Evolutionary conservation across 2,329 filamentous ascomycete genomes (phyloP), one percentile per base, ranked within the genome.

Genomic region (Dothidotthia symphoricarpi): DNA sequence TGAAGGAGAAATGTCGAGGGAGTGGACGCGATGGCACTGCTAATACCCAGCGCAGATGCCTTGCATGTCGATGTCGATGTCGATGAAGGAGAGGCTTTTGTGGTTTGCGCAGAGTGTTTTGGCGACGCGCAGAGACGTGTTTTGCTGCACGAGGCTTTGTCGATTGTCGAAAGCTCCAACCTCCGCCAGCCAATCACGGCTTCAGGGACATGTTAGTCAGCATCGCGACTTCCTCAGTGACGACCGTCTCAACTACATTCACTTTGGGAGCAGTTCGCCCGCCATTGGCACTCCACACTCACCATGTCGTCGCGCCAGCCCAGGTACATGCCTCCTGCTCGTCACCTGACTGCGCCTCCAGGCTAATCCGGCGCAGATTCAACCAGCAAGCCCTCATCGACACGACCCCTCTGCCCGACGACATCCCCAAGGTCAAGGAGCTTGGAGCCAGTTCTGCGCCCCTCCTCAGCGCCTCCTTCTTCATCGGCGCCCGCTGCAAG

Each of bases 401-500:
- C 78, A 93, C 88, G 64, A 95, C 93, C 57, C 91, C 93, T 63
- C 86, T 98, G 64, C 93, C 93, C 53, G 83, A 88, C 66, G 78
- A 85, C 63, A 89, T 98, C 70, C 93, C 93, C 62, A 83, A 88
- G 66, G 93, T 98, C 69, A 80, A 87, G 70, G 93, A 98, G 74
- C 81, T 98, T 55, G 93, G 93, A 63, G 81, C 88, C 64, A 95
- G 85, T 63, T 97, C 91, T 41, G 93, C 90, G 26, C 93, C 93
- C 38, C 80, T 98, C 29, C 76, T 95, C 43, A 95, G 88, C 51
- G 93, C 93, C 22, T 83, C 88, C 35, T 98, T 87, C 79, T 98
- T 97, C 71, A 98, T 98, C 67, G 93, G 93, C 49, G 90, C 89
- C 54, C 85, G 91, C 65, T 98, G 93, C 83, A 85, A 81, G 68